These are phyloP conservation scores for Meripilus lineatus DNA, from an alignment of 1,284 basidiomycete species.

Conservation along the genomic window DNA sequence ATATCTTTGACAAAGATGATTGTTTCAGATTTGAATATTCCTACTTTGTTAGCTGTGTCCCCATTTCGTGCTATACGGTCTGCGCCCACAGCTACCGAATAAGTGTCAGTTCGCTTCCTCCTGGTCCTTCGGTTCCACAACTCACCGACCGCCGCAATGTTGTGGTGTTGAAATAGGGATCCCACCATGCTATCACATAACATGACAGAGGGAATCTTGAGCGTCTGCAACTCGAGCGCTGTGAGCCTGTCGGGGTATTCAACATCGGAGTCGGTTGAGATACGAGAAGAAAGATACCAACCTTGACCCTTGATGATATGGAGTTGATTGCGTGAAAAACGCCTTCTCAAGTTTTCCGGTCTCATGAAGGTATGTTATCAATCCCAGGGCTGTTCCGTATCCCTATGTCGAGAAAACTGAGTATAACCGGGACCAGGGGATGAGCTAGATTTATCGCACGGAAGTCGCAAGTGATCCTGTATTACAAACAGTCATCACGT, in stretches of 20 bases:
- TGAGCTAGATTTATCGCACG: slow-evolving; percentile 38
- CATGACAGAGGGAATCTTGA: slow-evolving; percentile 85
- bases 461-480: slow-evolving; percentile 91
- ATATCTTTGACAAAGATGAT: slow-evolving; percentile 1
- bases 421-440: slow-evolving; percentile 4
- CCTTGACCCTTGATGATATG: slow-evolving; percentile 90
- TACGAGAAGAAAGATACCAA: slow-evolving; percentile 19
- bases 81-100: slow-evolving; percentile 67
- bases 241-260: slow-evolving; percentile 55
- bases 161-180: slow-evolving; percentile 82
- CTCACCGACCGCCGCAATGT: slow-evolving; percentile 84
- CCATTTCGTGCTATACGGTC: slow-evolving; percentile 87
- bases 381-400: slow-evolving; percentile 90
- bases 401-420: slow-evolving; percentile 46
- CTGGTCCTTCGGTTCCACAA: slow-evolving; percentile 8
- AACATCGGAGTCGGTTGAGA: background rate
- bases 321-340: slow-evolving; percentile 88
- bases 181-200: slow-evolving; percentile 95
- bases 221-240: slow-evolving; percentile 78
- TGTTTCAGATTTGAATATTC: slow-evolving; percentile 12
- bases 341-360: slow-evolving; percentile 71
- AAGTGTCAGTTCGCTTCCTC: slow-evolving; percentile 2
- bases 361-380: slow-evolving; percentile 86
- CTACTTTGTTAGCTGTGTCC: slow-evolving; percentile 90
- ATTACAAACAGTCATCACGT: slow-evolving; percentile 93